Evolutionary conservation across 176 grass and related monocot genomes (phyloP), one percentile per base, ranked within the genome.

Genomic region (Juncus inflexus): DNA sequence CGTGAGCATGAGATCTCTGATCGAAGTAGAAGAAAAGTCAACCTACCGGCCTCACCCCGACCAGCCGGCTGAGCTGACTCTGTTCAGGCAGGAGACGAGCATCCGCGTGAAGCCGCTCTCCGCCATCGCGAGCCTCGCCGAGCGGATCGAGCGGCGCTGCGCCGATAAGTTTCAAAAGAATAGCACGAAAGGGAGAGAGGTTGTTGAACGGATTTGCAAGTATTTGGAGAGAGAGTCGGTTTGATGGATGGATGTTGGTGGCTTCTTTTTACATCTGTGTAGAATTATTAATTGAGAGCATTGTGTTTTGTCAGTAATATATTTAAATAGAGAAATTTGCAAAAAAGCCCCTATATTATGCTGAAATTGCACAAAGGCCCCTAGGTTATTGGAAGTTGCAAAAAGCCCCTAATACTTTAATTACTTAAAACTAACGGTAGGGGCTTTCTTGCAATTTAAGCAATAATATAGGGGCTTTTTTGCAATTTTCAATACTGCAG

Each of bases 171-270:
- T 97, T 56, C 65, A 83, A 54, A 84, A 96, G 77, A 96, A 96
- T 58, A 86, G 80, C 58, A 80, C 64, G 70, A 97, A 86, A 74
- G 92, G 92, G 47, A 82, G 87, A 65, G 92, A 91, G 42, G 87
- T 97, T 76, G 82, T 97, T 56, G 92, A 97, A 79, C 82, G 79
- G 79, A 97, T 89, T 76, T 91, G 85, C 80, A 74, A 81, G 5
- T 91, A 89, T 68, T 84, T 97, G 6, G 92, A 97, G 61, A 82
- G 84, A 40, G 69, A 79, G 42, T 50, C 87, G 8, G 61, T 71
- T 10, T 74, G 78, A 60, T 28, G 19, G 19, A 28, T 28, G 19
- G 19, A 28, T 28, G 19, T 28, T 28, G 19, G 19, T 28, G 19
- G 61, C 28, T 6, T 62, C 77, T 90, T 36, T 28, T 5, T 66